Evolutionary conservation across 2,329 filamentous ascomycete species (phyloP), one percentile per base, ranked within the genome.

Genomic region (Elsinoe perseae): DNA sequence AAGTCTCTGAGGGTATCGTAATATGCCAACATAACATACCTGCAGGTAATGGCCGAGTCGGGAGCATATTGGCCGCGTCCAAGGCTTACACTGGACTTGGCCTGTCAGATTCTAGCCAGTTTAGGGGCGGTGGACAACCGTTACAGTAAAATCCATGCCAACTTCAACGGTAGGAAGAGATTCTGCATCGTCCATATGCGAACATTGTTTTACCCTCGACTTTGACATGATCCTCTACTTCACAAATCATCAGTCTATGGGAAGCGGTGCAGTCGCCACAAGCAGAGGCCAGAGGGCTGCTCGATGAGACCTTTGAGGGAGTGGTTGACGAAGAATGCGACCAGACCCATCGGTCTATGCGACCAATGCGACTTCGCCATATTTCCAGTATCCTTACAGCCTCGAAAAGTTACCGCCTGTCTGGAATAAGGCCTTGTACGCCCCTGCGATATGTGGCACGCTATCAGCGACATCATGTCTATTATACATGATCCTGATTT

Each of bases 301-400:
- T 50, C 27, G 25, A 30, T 50, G 46, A 36, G 18, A 16, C 12
- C 23, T n/a, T 25, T 18, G 14, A 10, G 27, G n/a, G 27, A 30
- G 27, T 18, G 8, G n/a, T 7, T 16, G 27, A 36, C 16, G 16
- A 53, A 18, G 27, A 9, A 44, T 40, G 30, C 9, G 12, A 20
- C 21, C 50, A 40, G 23, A 40, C 50, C 20, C 21, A 20, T 25
- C 50, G 16, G 28, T 40, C 12, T 40, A 30, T 14, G 21, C 10
- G 23, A 53, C 50, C 20, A 53, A 53, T 21, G 32, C 50, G 30
- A 53, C 28, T 36, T 53, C 50, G 32, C 50, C 50, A 38, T 67
- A 66, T 58, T 68, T 64, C 34, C 62, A 64, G 12, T 18, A 58
- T 44, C 66, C 66, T 2, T 66, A 66, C 62, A 65, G 61, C 57